phyloP scores from a whole-genome alignment of 2,329 filamentous ascomycete species.

The Diaporthe ampelina region DNA sequence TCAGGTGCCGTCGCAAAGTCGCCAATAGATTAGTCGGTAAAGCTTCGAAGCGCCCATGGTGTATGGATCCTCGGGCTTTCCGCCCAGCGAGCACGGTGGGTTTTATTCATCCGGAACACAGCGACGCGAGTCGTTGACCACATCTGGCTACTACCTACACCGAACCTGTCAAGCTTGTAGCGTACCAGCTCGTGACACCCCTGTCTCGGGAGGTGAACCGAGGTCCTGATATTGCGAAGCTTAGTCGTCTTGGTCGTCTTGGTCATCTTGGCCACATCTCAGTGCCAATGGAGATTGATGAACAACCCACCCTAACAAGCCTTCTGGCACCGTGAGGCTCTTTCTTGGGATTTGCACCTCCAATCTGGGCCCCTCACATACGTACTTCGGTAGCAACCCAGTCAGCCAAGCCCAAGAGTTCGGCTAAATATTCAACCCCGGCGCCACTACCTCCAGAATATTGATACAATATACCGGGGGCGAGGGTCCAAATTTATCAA shows the following conservation, averaged over 20 bases:
- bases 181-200: neutral
- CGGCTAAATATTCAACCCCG: neutral
- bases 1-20: slow-evolving; percentile 6
- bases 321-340: neutral
- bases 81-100: neutral
- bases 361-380: neutral
- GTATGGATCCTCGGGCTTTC: slow-evolving; percentile 1
- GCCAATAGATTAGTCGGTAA: slow-evolving; percentile 18
- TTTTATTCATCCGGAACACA: neutral
- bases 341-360: neutral
- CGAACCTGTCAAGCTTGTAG: neutral
- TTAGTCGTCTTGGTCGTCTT: slow-evolving; percentile 15
- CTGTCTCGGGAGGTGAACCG: slow-evolving; percentile 20
- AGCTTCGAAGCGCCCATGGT: neutral
- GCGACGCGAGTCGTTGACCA: neutral
- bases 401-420: neutral
- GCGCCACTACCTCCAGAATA: neutral
- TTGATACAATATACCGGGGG: neutral
- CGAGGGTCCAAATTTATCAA: neutral
- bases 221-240: slow-evolving; percentile 22
- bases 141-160: neutral
- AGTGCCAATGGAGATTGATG: neutral
- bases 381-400: neutral
- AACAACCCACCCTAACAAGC: neutral
- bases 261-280: neutral